These are phyloP conservation scores for Aspergillus clavatus DNA, from an alignment of 2,329 filamentous ascomycete species.

Conservation along the genomic window DNA sequence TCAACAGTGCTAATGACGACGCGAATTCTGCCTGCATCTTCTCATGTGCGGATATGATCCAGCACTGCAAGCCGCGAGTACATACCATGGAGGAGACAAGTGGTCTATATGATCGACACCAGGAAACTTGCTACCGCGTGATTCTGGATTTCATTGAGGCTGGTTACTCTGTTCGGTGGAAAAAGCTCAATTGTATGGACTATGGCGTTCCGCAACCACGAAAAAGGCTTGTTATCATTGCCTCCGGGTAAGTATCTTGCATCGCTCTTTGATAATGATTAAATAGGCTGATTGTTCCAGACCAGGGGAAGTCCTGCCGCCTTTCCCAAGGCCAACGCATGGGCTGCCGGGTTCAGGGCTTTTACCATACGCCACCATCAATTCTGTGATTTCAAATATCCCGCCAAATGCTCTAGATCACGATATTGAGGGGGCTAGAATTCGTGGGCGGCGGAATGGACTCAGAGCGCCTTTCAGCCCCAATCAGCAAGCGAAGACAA, in stretches of 20 bases:
- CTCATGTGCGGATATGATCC: constrained; percentile 50
- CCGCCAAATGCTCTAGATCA: constrained; percentile 41
- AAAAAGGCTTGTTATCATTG: constrained; percentile 49
- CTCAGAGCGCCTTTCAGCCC: constrained; percentile 43
- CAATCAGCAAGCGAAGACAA: constrained; percentile 50
- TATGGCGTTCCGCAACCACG: constrained; percentile 50
- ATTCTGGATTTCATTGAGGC: constrained; percentile 60
- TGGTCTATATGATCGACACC: constrained; percentile 56
- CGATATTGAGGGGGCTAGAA: constrained; percentile 27
- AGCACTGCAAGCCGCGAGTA: constrained; percentile 58
- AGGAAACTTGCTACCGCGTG: constrained; percentile 54
- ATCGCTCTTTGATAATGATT: not conserved
- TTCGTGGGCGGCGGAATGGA: constrained; percentile 20
- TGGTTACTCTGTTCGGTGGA: constrained; percentile 69
- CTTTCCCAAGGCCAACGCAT: constrained; percentile 61
- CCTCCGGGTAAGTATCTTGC: constrained; percentile 44
- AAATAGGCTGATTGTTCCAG: constrained; percentile 34
- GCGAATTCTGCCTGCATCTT: constrained; percentile 58
- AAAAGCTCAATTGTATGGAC: constrained; percentile 48
- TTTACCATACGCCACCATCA: constrained; percentile 38
- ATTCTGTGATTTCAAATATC: constrained; percentile 39
- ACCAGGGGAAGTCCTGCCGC: constrained; percentile 65
- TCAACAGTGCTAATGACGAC: constrained; percentile 54
- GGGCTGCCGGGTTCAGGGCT: constrained; percentile 28
- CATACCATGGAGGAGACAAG: constrained; percentile 76